phyloP scores from a whole-genome alignment of 2,329 filamentous ascomycete species.

The Chaetomiaceae sp. region DNA sequence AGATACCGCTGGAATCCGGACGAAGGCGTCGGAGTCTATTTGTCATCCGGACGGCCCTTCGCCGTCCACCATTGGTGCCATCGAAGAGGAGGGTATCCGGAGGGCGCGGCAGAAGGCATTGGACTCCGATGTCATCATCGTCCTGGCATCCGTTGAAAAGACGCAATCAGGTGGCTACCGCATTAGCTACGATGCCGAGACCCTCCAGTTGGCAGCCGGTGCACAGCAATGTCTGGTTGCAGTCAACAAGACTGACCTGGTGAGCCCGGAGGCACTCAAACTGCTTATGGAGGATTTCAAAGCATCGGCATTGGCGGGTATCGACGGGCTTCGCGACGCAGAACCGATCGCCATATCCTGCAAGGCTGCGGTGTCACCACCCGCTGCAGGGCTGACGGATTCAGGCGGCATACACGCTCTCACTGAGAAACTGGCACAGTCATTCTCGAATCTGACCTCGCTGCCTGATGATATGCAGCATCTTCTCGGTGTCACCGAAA shows the following conservation, averaged over 20 bases:
- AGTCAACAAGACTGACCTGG: constrained; percentile 59
- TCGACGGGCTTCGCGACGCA: constrained; percentile 38
- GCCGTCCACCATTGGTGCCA: constrained; percentile 52
- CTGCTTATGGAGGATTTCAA: constrained; percentile 40
- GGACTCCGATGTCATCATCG: constrained; percentile 80
- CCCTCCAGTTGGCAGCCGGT: constrained; percentile 47
- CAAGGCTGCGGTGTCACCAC: constrained; percentile 47
- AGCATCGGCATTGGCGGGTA: constrained; percentile 24
- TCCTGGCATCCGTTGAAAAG: constrained; percentile 69
- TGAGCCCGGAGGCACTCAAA: constrained; percentile 34
- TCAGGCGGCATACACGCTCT: constrained; percentile 66
- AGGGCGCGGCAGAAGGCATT: constrained; percentile 75
- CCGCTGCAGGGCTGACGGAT: constrained; percentile 35
- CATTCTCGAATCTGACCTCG: constrained; percentile 67
- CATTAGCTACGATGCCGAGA: constrained; percentile 53
- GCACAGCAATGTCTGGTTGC: constrained; percentile 50
- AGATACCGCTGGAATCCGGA: constrained; percentile 85
- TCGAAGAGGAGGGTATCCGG: constrained; percentile 88
- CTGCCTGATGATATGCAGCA: constrained; percentile 72
- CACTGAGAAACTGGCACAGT: constrained; percentile 59
- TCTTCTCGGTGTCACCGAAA: constrained; percentile 83
- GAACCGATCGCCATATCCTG: constrained; percentile 67
- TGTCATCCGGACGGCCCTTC: not conserved
- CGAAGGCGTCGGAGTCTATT: constrained; percentile 29
- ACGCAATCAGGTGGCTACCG: constrained; percentile 32